Evolutionary conservation across 129 eudicot species (phyloP), one percentile per base, ranked within the genome.

Genomic region (Cynara cardunculus): DNA sequence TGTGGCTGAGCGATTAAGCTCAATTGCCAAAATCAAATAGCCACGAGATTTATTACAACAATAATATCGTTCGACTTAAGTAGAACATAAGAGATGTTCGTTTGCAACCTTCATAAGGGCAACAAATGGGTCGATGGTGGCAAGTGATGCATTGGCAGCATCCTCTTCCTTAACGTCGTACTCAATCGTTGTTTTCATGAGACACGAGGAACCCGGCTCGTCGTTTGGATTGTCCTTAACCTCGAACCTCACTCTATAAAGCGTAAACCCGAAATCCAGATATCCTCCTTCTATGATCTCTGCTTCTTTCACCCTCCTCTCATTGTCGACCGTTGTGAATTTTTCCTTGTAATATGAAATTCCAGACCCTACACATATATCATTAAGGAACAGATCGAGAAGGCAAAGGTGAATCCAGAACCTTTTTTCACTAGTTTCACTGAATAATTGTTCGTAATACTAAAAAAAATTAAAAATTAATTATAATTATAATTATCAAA

Each of bases 201-300:
- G 25, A 28, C 77, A 68, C 21, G 81, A 69, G 14, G 71, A 31
- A 21, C 61, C 35, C 9, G 27, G 31, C 1, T 14, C 41, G 14
- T 82, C 77, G 21, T 82, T 75, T 22, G 27, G 59, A 56, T 49
- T 79, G 34, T 76, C 77, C 11, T 75, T 71, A 6, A 82, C 59
- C 64, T 75, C 81, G 19, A 76, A 3, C 25, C 81, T 80, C 2
- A 82, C 71, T 32, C 81, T 46, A 68, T 16, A 82, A 61, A 69
- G 81, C 2, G 80, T 77, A 24, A 82, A 82, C 30, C 85, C 85
- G 0, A 82, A 27, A 28, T 75, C 85, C 37, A 75, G 26, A 67
- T 14, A 71, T 39, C 85, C 81, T 76, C 85, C 85, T 69, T 82
- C 85, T 25, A 82, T 46, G 8, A 69, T 21, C 77, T 82, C 77